These are phyloP conservation scores for Aspergillus bridgeri DNA, from an alignment of 495 filamentous ascomycete genomes.

Conservation along the genomic window DNA sequence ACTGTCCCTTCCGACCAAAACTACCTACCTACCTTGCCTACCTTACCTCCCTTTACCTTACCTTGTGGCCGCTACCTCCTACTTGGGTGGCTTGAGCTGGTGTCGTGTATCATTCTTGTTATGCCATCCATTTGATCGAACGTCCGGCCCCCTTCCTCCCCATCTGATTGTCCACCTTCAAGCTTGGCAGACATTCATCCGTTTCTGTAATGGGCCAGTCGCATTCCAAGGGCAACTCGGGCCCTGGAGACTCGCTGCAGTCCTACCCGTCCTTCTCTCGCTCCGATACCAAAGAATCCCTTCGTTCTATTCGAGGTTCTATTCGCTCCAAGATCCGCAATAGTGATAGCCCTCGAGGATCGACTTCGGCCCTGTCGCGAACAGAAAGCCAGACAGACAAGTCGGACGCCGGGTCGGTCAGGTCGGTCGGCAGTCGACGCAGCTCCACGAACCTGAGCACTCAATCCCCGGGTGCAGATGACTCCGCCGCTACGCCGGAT, in stretches of 20 bases:
- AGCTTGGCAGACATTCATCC: conserved; percentile 37
- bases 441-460: conserved; percentile 39
- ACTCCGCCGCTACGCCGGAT: conserved; percentile 38
- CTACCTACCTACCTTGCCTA: conserved; percentile 23
- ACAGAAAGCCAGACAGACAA: conserved; percentile 60
- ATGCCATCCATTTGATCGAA: conserved; percentile 10
- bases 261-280: conserved; percentile 89
- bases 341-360: conserved; percentile 72
- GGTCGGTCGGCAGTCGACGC: conserved; percentile 57
- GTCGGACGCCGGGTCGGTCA: conserved; percentile 71
- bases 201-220: conserved; percentile 80
- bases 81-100: conserved; percentile 18
- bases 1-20: conserved; percentile 21
- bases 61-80: too few relatives aligned
- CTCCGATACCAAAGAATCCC: conserved; percentile 92
- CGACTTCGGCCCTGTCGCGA: conserved; percentile 58
- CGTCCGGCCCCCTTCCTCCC: background rate
- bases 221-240: conserved; percentile 72
- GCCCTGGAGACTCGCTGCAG: conserved; percentile 57
- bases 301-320: conserved; percentile 74
- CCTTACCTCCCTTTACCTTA: too few relatives aligned
- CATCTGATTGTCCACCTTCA: conserved; percentile 18
- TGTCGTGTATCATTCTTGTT: conserved; percentile 8
- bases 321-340: conserved; percentile 73
- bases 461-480: conserved; percentile 34